These are phyloP conservation scores for Aquilaria sinensis DNA, from an alignment of 345 rosid species.

Conservation along the genomic window DNA sequence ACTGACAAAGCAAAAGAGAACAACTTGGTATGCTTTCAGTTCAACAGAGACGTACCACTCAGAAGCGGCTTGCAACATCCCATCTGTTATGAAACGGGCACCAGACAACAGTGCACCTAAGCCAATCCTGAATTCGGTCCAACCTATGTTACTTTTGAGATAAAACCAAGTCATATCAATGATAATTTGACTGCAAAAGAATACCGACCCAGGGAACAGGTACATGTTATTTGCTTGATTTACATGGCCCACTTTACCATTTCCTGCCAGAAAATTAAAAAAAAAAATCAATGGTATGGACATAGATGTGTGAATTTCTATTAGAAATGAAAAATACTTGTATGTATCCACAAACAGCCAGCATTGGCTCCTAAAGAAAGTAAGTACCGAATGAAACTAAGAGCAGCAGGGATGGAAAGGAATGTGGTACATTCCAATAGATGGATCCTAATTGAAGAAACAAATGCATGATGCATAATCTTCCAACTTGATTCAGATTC, in stretches of 20 bases:
- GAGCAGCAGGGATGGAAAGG: no score
- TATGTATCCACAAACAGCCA: constrained; percentile 3
- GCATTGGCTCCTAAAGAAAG: constrained; percentile 5
- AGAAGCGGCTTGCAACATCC: constrained; percentile 87
- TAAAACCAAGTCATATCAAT: not conserved
- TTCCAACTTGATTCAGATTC: constrained; percentile 11
- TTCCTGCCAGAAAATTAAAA: constrained; percentile 39
- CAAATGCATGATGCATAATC: constrained; percentile 5
- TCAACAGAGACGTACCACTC: constrained; percentile 55
- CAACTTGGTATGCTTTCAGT: constrained; percentile 1
- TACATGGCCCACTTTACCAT: constrained; percentile 83
- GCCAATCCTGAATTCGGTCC: constrained; percentile 57
- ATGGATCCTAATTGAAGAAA: no score
- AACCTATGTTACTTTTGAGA: constrained; percentile 4
- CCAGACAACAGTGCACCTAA: constrained; percentile 86
- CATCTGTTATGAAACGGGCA: constrained; percentile 73
- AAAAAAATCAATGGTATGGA: constrained; percentile 5
- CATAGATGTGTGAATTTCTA: not conserved
- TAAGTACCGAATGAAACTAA: not conserved
- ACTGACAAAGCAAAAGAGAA: no score
- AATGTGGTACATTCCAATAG: no score
- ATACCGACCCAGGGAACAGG: constrained; percentile 90
- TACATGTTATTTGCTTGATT: constrained; percentile 99
- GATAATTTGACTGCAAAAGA: constrained; percentile 14
- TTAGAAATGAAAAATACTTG: not conserved